These are phyloP conservation scores for Globisporangium irregulare DNA, from an alignment of 352 stramenopile species.

Conservation along the genomic window DNA sequence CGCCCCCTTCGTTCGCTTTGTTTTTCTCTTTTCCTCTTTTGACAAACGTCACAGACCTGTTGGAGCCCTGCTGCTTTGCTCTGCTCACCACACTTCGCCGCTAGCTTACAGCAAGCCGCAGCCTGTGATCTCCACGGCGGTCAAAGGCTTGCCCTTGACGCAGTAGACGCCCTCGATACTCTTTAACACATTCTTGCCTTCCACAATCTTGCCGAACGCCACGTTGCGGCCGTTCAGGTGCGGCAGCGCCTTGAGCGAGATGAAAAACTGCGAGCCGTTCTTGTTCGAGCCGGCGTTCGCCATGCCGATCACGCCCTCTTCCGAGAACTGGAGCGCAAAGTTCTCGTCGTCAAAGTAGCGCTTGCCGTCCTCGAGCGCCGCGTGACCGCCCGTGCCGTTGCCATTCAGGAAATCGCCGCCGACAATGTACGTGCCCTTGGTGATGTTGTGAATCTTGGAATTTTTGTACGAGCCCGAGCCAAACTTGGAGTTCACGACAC, in stretches of 20 bases:
- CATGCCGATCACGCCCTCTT: slow-evolving; percentile 92
- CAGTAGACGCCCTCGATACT: slow-evolving; percentile 80
- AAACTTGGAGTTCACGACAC: slow-evolving; percentile 54
- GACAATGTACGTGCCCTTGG: slow-evolving; percentile 75
- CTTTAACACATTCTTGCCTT: slow-evolving; percentile 80
- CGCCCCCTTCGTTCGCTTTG: neutral
- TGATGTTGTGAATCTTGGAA: slow-evolving; percentile 84
- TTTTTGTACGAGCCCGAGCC: slow-evolving; percentile 79
- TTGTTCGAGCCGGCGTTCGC: slow-evolving; percentile 97
- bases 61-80: neutral
- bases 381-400: slow-evolving; percentile 74
- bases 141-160: slow-evolving; percentile 81
- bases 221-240: slow-evolving; percentile 88
- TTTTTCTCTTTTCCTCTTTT: neutral
- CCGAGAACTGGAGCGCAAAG: slow-evolving; percentile 82
- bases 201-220: slow-evolving; percentile 85
- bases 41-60: neutral
- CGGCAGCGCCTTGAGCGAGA: slow-evolving; percentile 85
- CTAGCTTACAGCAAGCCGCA: slow-evolving; percentile 71
- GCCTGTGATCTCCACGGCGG: slow-evolving; percentile 73
- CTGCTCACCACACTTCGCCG: neutral
- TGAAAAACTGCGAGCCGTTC: slow-evolving; percentile 99
- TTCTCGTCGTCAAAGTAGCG: slow-evolving; percentile 87
- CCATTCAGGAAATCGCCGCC: slow-evolving; percentile 71
- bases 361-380: slow-evolving; percentile 61